Evolutionary conservation across 495 filamentous ascomycete genomes (phyloP).

Genomic region (Jackrogersella multiformis): DNA sequence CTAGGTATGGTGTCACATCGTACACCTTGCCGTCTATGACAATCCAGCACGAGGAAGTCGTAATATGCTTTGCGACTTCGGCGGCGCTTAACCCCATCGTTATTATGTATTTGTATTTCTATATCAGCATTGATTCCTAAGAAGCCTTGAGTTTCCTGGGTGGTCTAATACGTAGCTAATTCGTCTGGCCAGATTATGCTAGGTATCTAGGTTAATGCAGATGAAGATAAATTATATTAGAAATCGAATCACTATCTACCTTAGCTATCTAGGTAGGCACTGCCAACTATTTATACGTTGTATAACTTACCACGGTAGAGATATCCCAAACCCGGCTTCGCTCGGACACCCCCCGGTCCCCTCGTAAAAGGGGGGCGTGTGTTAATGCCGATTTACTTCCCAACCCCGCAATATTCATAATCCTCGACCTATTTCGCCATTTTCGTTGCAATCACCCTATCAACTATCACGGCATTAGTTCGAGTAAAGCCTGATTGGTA

Average conservation of each 20-base stretch:
- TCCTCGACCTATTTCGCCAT: constrained; percentile 1
- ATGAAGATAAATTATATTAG: neutral
- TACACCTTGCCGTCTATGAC: constrained; percentile 78
- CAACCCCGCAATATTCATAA: constrained; percentile 25
- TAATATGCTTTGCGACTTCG: constrained; percentile 70
- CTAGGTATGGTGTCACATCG: constrained; percentile 75
- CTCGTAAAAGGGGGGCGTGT: neutral
- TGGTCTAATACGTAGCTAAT: too few relatives aligned
- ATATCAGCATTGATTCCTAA: neutral
- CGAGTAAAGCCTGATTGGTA: constrained; percentile 21
- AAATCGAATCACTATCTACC: neutral
- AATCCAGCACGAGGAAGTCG: constrained; percentile 71
- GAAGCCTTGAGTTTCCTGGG: too few relatives aligned
- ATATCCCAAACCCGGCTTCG: constrained; percentile 12
- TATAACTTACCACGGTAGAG: neutral
- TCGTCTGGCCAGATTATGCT: neutral
- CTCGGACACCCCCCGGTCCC: neutral
- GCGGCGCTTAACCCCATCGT: constrained; percentile 33
- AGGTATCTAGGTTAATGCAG: too few relatives aligned
- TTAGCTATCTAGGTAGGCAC: neutral
- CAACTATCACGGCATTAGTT: constrained; percentile 13
- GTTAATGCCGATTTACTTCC: constrained; percentile 13
- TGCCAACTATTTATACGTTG: neutral
- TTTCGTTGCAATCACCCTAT: constrained; percentile 16
- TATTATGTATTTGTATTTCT: neutral